Percentiles rank a stretch among this genome's conserved stretches.
Conservation (phyloP, 192 early-diverging fungal species). For the Podila verticillata region DNA sequence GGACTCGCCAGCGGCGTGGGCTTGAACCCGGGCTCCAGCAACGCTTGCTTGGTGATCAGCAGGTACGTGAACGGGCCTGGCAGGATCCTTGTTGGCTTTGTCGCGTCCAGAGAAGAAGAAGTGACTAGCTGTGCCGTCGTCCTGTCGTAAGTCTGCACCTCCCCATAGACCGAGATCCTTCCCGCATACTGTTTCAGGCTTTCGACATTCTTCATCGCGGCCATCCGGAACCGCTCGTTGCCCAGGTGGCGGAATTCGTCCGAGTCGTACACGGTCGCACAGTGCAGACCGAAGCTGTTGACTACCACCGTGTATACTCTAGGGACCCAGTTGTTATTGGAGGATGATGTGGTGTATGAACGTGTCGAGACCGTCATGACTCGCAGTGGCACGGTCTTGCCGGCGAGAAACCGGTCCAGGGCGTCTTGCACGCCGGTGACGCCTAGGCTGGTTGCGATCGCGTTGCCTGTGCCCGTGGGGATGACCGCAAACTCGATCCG, state of each 20-base stretch:
- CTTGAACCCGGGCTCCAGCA: conserved; percentile 58
- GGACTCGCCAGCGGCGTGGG: conserved; percentile 57
- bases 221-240: conserved; percentile 55
- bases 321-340: conserved; percentile 18
- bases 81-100: neutral
- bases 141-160: conserved; percentile 29
- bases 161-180: conserved; percentile 33
- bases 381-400: conserved; percentile 31
- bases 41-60: conserved; percentile 55
- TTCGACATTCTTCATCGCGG: conserved; percentile 52
- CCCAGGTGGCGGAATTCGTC: conserved; percentile 58
- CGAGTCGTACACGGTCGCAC: conserved; percentile 60
- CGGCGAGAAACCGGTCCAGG: conserved; percentile 40
- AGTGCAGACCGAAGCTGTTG: conserved; percentile 62
- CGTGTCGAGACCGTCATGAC: conserved; percentile 50
- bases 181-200: conserved; percentile 54
- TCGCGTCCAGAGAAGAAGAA: neutral
- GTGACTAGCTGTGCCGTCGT: neutral
- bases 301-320: conserved; percentile 53
- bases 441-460: conserved; percentile 54
- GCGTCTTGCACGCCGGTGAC: conserved; percentile 50
- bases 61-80: conserved; percentile 58
- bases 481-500: conserved; percentile 53
- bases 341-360: neutral
- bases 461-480: conserved; percentile 60